phyloP scores from a whole-genome alignment of 1,284 basidiomycete species.

The Ceratobasidium sp. region DNA sequence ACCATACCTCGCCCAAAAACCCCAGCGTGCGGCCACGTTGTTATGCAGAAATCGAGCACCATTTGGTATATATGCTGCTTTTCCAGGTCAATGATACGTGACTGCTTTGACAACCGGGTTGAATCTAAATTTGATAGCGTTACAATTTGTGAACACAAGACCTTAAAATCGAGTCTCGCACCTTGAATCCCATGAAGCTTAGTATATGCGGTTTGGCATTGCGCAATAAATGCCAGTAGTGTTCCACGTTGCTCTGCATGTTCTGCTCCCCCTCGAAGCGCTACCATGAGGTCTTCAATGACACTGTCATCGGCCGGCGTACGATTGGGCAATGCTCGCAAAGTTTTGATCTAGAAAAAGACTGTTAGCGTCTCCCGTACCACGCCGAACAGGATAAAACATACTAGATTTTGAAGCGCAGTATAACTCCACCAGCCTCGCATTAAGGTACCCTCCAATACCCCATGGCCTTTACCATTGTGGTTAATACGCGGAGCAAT shows the following conservation, averaged over 20 bases:
- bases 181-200: slow-evolving; percentile 6
- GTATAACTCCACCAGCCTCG: slow-evolving; percentile 6
- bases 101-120: neutral
- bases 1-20: slow-evolving; percentile 17
- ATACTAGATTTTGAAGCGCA: slow-evolving; percentile 4
- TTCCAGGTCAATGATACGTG: neutral
- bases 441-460: slow-evolving; percentile 8
- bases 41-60: slow-evolving; percentile 8
- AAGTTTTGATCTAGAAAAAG: neutral
- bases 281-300: neutral
- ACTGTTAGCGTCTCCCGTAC: neutral
- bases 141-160: neutral
- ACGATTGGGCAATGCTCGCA: neutral
- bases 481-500: neutral
- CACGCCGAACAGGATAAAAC: neutral
- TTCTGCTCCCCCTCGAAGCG: neutral
- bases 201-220: neutral
- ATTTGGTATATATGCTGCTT: neutral
- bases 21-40: slow-evolving; percentile 23
- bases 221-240: slow-evolving; percentile 17
- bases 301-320: neutral
- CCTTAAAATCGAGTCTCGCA: neutral
- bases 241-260: neutral
- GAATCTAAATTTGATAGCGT: neutral
- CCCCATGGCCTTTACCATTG: neutral